A percentile compares a stretch with the other conserved stretches of the same genome.
Conservation (phyloP, 2,329 filamentous ascomycete genomes). For the Thermothelomyces thermophilus region DNA sequence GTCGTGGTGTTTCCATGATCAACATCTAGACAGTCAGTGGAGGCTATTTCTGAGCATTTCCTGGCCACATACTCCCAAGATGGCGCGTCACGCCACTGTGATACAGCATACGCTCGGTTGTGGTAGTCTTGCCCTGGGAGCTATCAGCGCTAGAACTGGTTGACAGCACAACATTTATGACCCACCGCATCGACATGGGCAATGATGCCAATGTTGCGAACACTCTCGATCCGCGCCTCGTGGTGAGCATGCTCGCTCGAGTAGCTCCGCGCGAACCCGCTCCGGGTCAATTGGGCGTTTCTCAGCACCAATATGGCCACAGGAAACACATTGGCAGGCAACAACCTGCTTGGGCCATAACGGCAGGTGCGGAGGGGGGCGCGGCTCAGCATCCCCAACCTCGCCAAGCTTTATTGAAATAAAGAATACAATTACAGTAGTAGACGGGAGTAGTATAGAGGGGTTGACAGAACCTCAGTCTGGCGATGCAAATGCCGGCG, state of each 20-base stretch:
- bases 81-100: slow-evolving; percentile 85
- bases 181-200: slow-evolving; percentile 88
- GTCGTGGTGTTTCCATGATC: slow-evolving; percentile 96
- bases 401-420: neutral
- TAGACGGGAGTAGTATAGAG: too few species aligned
- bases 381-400: slow-evolving; percentile 15
- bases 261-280: slow-evolving; percentile 10
- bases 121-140: slow-evolving; percentile 81
- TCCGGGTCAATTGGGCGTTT: slow-evolving; percentile 13
- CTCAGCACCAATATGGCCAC: slow-evolving; percentile 12
- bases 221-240: slow-evolving; percentile 48
- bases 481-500: slow-evolving; percentile 7
- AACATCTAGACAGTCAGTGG: slow-evolving; percentile 54
- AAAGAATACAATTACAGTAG: neutral
- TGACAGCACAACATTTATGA: slow-evolving; percentile 1
- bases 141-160: slow-evolving; percentile 13
- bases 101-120: slow-evolving; percentile 97
- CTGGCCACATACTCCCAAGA: slow-evolving; percentile 57
- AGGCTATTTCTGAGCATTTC: neutral
- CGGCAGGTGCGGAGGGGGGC: slow-evolving; percentile 7
- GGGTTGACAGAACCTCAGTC: slow-evolving; percentile 16
- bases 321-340: neutral
- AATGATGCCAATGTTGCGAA: slow-evolving; percentile 95
- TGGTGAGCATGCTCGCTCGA: slow-evolving; percentile 27
- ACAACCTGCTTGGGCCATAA: slow-evolving; percentile 6